phyloP scores from a whole-genome alignment of 306 rosid species.

The Lithocarpus polystachyus region DNA sequence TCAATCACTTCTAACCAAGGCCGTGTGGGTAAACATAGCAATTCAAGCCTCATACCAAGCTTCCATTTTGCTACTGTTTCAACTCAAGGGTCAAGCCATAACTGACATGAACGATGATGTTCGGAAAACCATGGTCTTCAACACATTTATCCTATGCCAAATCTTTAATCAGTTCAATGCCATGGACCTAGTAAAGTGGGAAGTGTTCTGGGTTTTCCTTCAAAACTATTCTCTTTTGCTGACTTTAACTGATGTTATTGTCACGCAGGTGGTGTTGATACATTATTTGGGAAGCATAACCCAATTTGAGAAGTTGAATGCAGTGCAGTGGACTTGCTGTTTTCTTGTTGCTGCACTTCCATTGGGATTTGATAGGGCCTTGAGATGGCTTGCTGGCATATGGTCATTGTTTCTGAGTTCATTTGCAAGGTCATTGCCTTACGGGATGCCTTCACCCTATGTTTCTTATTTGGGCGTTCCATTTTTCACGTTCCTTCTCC shows the following conservation, averaged over 20 bases:
- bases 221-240: conserved; percentile 30
- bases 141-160: conserved; percentile 51
- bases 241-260: conserved; percentile 32
- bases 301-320: conserved; percentile 34
- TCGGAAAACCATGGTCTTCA: conserved; percentile 53
- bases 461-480: not conserved
- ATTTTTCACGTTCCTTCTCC: conserved; percentile 25
- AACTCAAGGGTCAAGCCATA: conserved; percentile 25
- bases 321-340: conserved; percentile 46
- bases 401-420: not conserved
- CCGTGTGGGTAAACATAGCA: conserved; percentile 30
- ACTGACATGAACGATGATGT: conserved; percentile 13
- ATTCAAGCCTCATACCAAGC: conserved; percentile 50
- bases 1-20: conserved; percentile 28
- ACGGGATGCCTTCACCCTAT: not conserved
- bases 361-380: conserved; percentile 22
- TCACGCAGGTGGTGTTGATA: conserved; percentile 40
- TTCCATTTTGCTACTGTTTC: conserved; percentile 33
- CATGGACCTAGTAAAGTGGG: conserved; percentile 34
- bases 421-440: not conserved
- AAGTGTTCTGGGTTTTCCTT: conserved; percentile 21
- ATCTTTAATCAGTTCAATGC: conserved; percentile 42
- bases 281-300: conserved; percentile 32
- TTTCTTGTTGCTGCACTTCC: conserved; percentile 44
- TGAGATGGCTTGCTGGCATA: not conserved